Conservation (phyloP, 2,329 filamentous ascomycete genomes). For the Catunica adiposa region DNA sequence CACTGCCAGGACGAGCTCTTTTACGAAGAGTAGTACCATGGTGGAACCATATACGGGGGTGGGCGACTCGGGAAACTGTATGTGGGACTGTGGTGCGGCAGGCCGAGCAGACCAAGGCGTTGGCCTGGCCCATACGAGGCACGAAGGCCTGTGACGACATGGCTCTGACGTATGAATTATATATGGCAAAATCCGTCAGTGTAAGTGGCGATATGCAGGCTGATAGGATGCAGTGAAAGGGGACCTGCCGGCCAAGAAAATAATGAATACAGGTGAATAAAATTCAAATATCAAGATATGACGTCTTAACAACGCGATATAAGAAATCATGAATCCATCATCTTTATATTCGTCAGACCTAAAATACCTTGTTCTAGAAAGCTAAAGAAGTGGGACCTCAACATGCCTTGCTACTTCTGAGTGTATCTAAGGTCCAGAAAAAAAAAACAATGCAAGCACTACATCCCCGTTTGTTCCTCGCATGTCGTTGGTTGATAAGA, state of each 20-base stretch:
- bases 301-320: neutral
- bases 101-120: constrained; percentile 7
- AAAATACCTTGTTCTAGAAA: neutral
- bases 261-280: neutral
- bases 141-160: constrained; percentile 14
- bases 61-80: neutral
- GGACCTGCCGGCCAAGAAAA: too few relatives aligned
- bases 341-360: neutral
- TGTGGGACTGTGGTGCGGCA: neutral
- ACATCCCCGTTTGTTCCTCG: constrained; percentile 1
- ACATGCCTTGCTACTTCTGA: neutral
- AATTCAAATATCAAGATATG: neutral
- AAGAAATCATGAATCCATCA: neutral
- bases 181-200: neutral
- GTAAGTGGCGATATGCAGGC: neutral
- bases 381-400: constrained; percentile 3
- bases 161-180: neutral
- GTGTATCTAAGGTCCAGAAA: neutral
- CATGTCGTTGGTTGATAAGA: constrained; percentile 13
- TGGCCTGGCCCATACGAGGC: constrained; percentile 13
- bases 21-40: neutral
- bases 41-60: constrained; percentile 8
- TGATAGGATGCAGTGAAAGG: too few relatives aligned
- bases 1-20: constrained; percentile 8
- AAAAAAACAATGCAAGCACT: neutral